phyloP scores from a whole-genome alignment of 164 flowering plant genomes.

The Santalum album region DNA sequence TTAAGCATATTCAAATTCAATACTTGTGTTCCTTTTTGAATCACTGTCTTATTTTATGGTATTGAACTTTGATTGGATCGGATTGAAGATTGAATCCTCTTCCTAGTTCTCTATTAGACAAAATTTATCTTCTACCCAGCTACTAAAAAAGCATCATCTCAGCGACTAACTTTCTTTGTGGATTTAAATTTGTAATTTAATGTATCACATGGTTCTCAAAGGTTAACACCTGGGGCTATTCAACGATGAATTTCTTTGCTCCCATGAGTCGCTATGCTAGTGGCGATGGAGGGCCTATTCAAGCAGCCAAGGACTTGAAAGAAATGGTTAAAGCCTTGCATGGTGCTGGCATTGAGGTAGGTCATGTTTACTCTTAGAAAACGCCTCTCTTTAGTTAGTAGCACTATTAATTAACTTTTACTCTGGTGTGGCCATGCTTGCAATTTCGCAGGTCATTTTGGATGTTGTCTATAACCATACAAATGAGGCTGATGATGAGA shows the following conservation, averaged over 20 bases:
- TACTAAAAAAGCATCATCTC: not conserved
- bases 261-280: slow-evolving; percentile 99
- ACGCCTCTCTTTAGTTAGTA: not conserved
- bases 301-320: slow-evolving; percentile 76
- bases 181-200: not conserved
- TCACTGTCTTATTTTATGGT: not conserved
- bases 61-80: not conserved
- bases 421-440: not conserved
- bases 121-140: too few relatives aligned
- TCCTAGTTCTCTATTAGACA: not conserved
- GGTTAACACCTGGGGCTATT: slow-evolving; percentile 98
- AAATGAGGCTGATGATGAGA: slow-evolving; percentile 82
- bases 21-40: not conserved
- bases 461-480: slow-evolving; percentile 99
- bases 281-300: slow-evolving; percentile 76
- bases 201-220: slow-evolving; percentile 12
- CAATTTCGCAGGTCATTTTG: slow-evolving; percentile 63
- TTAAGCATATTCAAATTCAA: too few relatives aligned
- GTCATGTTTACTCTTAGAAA: not conserved
- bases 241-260: slow-evolving; percentile 93
- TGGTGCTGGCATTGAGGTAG: slow-evolving; percentile 88
- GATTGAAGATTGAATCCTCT: not conserved
- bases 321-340: slow-evolving; percentile 96
- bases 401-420: not conserved
- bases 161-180: not conserved